Evolutionary conservation across 2,329 filamentous ascomycete species (phyloP), one percentile per base, ranked within the genome.

Genomic region (Ascochyta koolunga): DNA sequence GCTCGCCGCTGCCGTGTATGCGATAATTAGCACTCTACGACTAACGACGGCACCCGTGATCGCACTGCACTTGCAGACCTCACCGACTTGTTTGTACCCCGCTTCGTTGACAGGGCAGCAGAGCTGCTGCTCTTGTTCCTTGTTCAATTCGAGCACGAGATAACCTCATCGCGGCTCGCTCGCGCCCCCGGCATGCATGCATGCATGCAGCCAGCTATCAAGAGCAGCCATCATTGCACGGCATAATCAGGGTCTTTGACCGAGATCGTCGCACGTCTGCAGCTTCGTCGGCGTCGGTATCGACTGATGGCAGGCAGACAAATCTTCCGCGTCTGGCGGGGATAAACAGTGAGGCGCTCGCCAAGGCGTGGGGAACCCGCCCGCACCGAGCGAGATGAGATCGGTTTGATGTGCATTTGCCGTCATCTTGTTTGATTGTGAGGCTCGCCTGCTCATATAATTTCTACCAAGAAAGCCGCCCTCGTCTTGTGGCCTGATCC

Each of bases 21-120:
- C 61, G 66, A 68, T 67, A 67, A 67, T n/a, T n/a, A n/a, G n/a
- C n/a, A n/a, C n/a, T n/a, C n/a, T n/a, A n/a, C n/a, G n/a, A n/a
- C n/a, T n/a, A n/a, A n/a, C n/a, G n/a, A n/a, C n/a, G n/a, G n/a
- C n/a, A n/a, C n/a, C n/a, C n/a, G n/a, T n/a, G n/a, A n/a, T n/a
- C n/a, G n/a, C n/a, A n/a, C 56, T 43, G 54, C 46, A 35, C 51
- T 55, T 42, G 33, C 54, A 49, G 50, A 58, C 50, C 61, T 67
- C 66, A 68, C 66, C 61, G 65, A 68, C 61, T 59, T 44, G 55
- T 56, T 43, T 51, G 56, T 65, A 64, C 65, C 65, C 65, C 66
- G 65, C 66, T 63, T 59, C 50, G 35, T 43, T 27, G 45, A 41
- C 39, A 37, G 24, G 39, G 15, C 38, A 38, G 39, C 39, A 37